phyloP scores from a whole-genome alignment of 139 green algal species.

The Chlamydomonas sp. region DNA sequence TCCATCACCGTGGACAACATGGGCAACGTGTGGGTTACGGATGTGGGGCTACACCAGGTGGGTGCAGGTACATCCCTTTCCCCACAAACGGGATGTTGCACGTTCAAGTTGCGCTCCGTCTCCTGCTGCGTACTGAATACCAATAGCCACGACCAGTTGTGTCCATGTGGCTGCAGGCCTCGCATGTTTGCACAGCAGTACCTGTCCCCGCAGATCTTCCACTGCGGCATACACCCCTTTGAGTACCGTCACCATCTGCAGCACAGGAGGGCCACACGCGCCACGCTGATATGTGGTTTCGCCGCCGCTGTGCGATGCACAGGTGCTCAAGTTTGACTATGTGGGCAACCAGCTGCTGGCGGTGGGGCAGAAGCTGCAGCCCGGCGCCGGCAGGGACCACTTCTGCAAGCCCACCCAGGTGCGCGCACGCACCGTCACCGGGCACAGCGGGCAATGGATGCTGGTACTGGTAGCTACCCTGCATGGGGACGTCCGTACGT shows the following conservation, averaged over 20 bases:
- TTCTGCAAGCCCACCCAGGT: slow-evolving; percentile 91
- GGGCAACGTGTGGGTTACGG: slow-evolving; percentile 80
- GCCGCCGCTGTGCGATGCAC: neutral
- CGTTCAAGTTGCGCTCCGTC: neutral
- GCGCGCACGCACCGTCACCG: neutral
- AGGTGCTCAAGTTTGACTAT: slow-evolving; percentile 73
- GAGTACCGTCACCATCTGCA: no score
- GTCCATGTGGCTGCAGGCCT: no score
- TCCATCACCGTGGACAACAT: slow-evolving; percentile 75
- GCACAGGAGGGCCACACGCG: no score
- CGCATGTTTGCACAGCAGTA: no score
- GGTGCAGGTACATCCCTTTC: neutral
- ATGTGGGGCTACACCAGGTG: slow-evolving; percentile 70
- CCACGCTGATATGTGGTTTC: neutral
- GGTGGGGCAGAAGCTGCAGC: slow-evolving; percentile 58
- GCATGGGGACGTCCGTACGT: no score
- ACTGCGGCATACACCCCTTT: no score
- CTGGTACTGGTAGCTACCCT: no score
- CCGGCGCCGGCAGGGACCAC: slow-evolving; percentile 51
- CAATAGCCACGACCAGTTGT: no score
- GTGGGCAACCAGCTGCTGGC: slow-evolving; percentile 63
- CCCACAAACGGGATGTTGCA: no score
- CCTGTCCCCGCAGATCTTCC: no score
- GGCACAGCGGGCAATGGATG: no score
- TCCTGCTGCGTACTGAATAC: neutral